phyloP scores from a whole-genome alignment of 805 yeast species.

The Candida berthetii region DNA sequence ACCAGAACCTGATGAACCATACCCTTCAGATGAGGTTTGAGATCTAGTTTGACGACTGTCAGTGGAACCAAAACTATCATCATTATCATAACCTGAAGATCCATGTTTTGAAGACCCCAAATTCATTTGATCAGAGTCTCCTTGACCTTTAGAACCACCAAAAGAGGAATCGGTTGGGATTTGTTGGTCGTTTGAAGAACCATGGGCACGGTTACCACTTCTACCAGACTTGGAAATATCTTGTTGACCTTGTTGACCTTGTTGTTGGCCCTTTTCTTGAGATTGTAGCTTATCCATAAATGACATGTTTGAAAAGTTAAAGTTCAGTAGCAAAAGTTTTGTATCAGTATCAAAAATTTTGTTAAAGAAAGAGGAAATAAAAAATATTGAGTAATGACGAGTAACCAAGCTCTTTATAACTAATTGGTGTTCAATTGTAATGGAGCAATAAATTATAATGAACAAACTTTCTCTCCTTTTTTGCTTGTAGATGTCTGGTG shows the following conservation, averaged over 20 bases:
- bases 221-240: not conserved
- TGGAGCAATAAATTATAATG: no score
- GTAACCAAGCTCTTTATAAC: no score
- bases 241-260: constrained; percentile 4
- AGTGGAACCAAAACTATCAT: not conserved
- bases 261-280: no score
- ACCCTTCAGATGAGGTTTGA: constrained; percentile 6
- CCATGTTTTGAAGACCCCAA: not conserved
- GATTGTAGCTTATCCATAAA: constrained; percentile 21
- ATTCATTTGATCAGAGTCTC: not conserved
- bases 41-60: constrained; percentile 20
- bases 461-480: no score
- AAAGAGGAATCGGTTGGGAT: not conserved
- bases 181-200: not conserved
- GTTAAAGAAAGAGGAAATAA: no score
- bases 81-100: not conserved
- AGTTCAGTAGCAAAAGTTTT: no score
- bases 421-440: no score
- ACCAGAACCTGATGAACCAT: no score
- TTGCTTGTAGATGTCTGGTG: no score
- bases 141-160: not conserved
- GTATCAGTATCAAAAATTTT: no score
- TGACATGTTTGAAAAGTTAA: constrained; percentile 11
- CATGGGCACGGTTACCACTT: constrained; percentile 1
- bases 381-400: no score